These are phyloP conservation scores for Steccherinum ochraceum DNA, from an alignment of 768 basidiomycete genomes.

Conservation along the genomic window DNA sequence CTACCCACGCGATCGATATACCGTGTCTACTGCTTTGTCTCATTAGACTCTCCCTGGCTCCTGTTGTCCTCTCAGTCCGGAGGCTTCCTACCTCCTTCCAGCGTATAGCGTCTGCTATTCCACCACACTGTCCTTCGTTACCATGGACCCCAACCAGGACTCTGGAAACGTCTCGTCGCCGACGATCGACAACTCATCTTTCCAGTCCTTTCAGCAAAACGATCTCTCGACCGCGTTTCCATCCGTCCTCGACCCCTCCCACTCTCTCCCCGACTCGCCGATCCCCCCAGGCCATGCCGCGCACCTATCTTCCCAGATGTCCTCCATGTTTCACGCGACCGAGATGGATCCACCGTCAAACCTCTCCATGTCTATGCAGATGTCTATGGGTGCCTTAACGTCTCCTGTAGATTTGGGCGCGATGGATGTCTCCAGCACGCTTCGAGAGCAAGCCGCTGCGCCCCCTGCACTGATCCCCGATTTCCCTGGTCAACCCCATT, in stretches of 20 bases:
- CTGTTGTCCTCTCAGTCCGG: not conserved
- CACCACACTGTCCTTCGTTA: not conserved
- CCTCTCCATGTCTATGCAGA: slow-evolving; percentile 14
- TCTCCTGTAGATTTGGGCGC: slow-evolving; percentile 11
- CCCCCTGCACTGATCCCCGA: slow-evolving; percentile 16
- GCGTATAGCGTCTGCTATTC: not conserved
- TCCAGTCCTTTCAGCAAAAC: slow-evolving; percentile 10
- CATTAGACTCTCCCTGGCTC: not conserved
- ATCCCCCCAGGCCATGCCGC: slow-evolving; percentile 5
- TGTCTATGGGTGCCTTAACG: slow-evolving; percentile 15
- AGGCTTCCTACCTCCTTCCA: not conserved
- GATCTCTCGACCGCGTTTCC: slow-evolving; percentile 14
- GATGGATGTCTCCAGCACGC: slow-evolving; percentile 29
- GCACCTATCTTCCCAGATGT: slow-evolving; percentile 15
- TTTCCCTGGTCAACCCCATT: slow-evolving; percentile 27
- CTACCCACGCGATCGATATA: not conserved
- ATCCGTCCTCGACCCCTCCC: slow-evolving; percentile 16
- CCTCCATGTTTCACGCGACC: slow-evolving; percentile 16
- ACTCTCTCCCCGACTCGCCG: slow-evolving; percentile 11
- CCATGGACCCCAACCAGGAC: slow-evolving; percentile 20
- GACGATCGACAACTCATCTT: slow-evolving; percentile 16
- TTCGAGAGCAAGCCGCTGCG: slow-evolving; percentile 18
- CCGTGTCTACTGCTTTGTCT: not conserved
- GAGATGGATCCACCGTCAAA: slow-evolving; percentile 16
- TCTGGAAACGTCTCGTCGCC: slow-evolving; percentile 12